Evolutionary conservation across 2,329 filamentous ascomycete genomes (phyloP).

Genomic region (Trichophyton benhamiae): DNA sequence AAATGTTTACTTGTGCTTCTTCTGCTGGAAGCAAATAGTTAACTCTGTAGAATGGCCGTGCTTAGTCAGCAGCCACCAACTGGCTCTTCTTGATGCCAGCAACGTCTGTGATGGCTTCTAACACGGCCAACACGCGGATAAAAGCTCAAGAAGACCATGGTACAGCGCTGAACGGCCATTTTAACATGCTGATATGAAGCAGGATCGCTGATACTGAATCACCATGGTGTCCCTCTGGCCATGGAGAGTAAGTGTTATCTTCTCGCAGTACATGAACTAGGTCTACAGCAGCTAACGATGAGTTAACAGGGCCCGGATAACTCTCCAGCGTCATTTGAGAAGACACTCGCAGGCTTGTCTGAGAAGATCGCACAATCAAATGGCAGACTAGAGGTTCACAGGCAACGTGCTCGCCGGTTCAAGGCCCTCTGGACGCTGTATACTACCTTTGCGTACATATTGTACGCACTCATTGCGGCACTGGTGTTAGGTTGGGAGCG

Average conservation of each 20-base stretch:
- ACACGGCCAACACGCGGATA: background rate
- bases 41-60: background rate
- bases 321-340: conserved; percentile 88
- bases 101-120: background rate
- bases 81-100: background rate
- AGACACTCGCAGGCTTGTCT: conserved; percentile 69
- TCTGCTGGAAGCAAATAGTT: too few relatives aligned
- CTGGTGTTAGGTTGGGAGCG: conserved; percentile 75
- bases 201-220: background rate
- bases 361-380: conserved; percentile 68
- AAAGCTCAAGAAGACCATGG: background rate
- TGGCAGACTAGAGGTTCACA: conserved; percentile 58
- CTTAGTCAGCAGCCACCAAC: background rate
- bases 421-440: conserved; percentile 86
- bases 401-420: conserved; percentile 60
- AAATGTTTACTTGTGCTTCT: too few relatives aligned
- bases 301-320: conserved; percentile 54
- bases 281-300: background rate
- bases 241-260: conserved; percentile 51
- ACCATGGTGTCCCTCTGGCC: conserved; percentile 76
- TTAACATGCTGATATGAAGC: background rate
- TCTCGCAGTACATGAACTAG: background rate
- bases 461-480: conserved; percentile 68
- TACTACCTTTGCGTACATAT: conserved; percentile 75
- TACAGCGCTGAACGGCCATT: background rate